Evolutionary conservation across 345 rosid genomes (phyloP).

Genomic region (Jatropha curcas): DNA sequence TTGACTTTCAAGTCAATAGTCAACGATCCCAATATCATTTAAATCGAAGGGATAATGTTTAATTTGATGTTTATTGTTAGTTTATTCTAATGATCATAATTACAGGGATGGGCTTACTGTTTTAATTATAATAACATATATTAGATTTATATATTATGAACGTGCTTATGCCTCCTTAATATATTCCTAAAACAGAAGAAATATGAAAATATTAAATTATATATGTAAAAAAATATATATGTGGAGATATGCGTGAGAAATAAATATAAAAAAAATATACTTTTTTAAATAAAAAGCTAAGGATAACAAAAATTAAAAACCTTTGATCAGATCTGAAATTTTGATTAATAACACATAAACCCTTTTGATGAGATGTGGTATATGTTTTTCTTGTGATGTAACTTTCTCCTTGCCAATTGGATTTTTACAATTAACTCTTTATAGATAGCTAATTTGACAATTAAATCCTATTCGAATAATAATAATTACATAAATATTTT

Average conservation of each 20-base stretch:
- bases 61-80: background rate
- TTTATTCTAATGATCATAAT: background rate
- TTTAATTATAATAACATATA: no score
- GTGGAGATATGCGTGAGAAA: no score
- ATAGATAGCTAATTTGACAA: background rate
- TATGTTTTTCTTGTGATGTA: constrained; percentile 5
- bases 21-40: constrained; percentile 16
- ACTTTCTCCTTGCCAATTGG: background rate
- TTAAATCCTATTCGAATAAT: background rate
- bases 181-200: no score
- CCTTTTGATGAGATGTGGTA: no score
- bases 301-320: background rate
- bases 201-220: no score
- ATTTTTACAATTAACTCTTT: background rate
- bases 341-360: no score
- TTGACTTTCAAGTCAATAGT: constrained; percentile 47
- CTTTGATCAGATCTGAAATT: background rate
- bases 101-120: background rate
- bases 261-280: no score
- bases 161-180: no score
- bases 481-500: background rate
- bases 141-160: background rate
- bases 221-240: no score
- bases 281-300: no score
- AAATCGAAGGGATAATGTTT: background rate